Evolutionary conservation across 805 yeast genomes (phyloP).

Genomic region (Starmerella bombicola): DNA sequence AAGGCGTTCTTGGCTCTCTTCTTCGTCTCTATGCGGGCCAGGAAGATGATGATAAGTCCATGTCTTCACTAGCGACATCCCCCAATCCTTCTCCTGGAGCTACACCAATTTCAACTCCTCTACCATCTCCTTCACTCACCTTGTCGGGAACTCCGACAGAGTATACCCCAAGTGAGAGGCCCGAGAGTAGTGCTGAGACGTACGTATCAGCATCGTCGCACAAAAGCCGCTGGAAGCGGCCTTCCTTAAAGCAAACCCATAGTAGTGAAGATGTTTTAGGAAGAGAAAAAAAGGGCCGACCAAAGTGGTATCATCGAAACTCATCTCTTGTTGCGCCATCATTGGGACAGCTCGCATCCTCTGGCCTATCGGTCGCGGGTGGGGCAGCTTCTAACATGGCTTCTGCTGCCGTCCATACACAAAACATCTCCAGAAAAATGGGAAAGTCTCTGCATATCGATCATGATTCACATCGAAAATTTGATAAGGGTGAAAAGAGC

Average conservation of each 20-base stretch:
- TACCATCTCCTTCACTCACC: constrained; percentile 5
- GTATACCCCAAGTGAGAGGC: constrained; percentile 1
- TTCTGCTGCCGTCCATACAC: constrained; percentile 17
- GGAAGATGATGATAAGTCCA: constrained; percentile 18
- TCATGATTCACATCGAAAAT: not conserved
- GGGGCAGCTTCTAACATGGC: constrained; percentile 22
- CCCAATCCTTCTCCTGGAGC: constrained; percentile 6
- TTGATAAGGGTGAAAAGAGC: not conserved
- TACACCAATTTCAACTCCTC: constrained; percentile 9
- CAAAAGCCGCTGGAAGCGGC: constrained; percentile 16
- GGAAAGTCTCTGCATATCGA: not conserved
- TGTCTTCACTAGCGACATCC: constrained; percentile 1
- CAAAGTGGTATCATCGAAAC: constrained; percentile 28
- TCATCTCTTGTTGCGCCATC: constrained; percentile 19
- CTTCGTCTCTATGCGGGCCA: constrained; percentile 46
- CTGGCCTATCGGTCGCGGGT: constrained; percentile 17
- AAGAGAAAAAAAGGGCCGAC: constrained; percentile 13
- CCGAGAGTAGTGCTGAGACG: not conserved
- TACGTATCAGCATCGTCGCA: not conserved
- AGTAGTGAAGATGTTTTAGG: constrained; percentile 21
- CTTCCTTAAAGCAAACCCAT: constrained; percentile 18
- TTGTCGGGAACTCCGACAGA: not conserved
- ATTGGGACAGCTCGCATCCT: constrained; percentile 18
- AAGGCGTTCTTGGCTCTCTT: constrained; percentile 75
- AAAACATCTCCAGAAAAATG: not conserved